phyloP scores from a whole-genome alignment of 768 basidiomycete genomes.

The button mushroom (Agaricus bisporus) region DNA sequence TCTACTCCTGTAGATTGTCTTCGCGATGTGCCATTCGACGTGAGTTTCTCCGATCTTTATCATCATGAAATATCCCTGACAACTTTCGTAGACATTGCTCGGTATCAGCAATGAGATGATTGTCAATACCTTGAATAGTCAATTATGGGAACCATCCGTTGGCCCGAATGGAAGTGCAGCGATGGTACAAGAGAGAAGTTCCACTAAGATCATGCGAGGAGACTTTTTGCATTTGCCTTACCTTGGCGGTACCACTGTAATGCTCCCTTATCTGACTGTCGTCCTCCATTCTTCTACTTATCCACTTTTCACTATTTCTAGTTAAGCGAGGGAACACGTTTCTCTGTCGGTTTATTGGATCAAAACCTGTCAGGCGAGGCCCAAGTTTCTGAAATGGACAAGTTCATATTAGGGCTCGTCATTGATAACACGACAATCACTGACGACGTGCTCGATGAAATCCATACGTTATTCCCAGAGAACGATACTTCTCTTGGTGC shows the following conservation, averaged over 20 bases:
- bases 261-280: not conserved
- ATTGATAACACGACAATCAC: constrained; percentile 48
- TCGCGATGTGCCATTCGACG: constrained; percentile 38
- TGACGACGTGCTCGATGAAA: constrained; percentile 28
- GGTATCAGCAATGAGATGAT: constrained; percentile 44
- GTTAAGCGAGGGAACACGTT: constrained; percentile 50
- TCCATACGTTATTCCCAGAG: constrained; percentile 38
- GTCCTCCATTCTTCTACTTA: not conserved
- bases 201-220: constrained; percentile 35
- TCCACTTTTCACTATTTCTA: constrained; percentile 12
- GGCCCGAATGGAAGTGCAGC: constrained; percentile 46
- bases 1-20: constrained; percentile 36
- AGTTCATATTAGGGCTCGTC: constrained; percentile 43
- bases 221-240: constrained; percentile 49
- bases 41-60: too few species aligned
- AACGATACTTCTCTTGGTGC: constrained; percentile 42
- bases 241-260: constrained; percentile 46
- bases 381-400: constrained; percentile 38
- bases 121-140: constrained; percentile 36
- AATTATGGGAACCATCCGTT: constrained; percentile 53
- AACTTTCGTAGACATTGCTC: constrained; percentile 33
- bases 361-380: constrained; percentile 30
- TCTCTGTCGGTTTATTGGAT: constrained; percentile 32
- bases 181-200: constrained; percentile 31
- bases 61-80: too few species aligned